Base-by-base conservation (phyloP, 805 yeast species). In the Kazachstania martiniae region DNA sequence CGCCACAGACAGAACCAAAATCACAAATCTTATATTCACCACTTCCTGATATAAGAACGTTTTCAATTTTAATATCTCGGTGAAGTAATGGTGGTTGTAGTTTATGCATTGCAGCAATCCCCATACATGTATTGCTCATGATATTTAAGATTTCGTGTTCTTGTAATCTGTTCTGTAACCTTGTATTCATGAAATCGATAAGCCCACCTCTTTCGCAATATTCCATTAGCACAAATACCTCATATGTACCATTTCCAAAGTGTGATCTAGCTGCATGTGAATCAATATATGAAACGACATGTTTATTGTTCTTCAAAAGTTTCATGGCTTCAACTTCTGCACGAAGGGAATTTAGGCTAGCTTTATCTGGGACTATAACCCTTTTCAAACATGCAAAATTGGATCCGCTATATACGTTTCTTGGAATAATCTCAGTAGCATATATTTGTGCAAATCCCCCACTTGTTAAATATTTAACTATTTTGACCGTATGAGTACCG, bases 281-380 rank as follows among this genome's bases (percentile, higher is more conserved):
- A 56, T 91, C 98, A 31, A 86, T 81, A 54, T 91, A 91, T 3
- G 84, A 75, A 3, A 91, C 99, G 38, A 91, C 75, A 52, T 78
- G 77, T 25, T 71, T 69, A 40, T 80, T 72, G 3, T 93, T 94
- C 39, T 76, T 66, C 27, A 91, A 65, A 18, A 94, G 66, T 58
- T 84, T 81, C 98, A 91, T 91, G 12, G 96, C 94, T 49, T 91
- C 98, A 10, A 91, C 98, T 57, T 91, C 99, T 27, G 93, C 94
- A 39, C 97, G 65, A 29, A 91, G 63, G 18, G 79, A 70, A 47
- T 82, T 84, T 55, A 91, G 66, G 29, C 80, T 82, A 46, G 74
- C 70, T 56, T 91, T 91, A 52, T 80, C 84, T 4, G 96, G 96
- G 4, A 91, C 97, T 21, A 78, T 80, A 12, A 91, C 97, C 43